These are phyloP conservation scores for Torulaspora microellipsoides DNA, from an alignment of 805 yeast genomes.

Conservation along the genomic window DNA sequence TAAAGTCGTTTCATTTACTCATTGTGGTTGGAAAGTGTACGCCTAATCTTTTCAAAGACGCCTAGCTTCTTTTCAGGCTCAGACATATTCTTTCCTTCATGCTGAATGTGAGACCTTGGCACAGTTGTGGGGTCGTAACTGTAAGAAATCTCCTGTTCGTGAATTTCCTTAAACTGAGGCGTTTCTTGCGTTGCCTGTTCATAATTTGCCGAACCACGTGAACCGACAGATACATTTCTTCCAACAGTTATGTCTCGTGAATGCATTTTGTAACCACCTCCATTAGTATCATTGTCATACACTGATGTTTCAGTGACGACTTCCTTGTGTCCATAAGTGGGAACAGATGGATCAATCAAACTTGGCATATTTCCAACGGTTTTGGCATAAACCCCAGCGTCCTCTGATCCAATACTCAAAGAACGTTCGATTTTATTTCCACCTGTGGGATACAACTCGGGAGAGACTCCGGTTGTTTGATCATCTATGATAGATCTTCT, in stretches of 20 bases:
- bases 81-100: slow-evolving; percentile 3
- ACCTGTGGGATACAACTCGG: neutral
- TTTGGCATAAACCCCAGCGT: slow-evolving; percentile 18
- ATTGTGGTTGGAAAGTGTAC: slow-evolving; percentile 3
- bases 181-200: neutral
- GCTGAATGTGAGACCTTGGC: slow-evolving; percentile 9
- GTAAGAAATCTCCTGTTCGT: neutral
- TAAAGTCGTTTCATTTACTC: slow-evolving; percentile 1
- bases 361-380: slow-evolving; percentile 27
- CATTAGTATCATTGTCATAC: neutral
- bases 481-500: slow-evolving; percentile 1
- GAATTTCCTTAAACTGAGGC: neutral
- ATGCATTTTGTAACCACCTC: slow-evolving; percentile 3
- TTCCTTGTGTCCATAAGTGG: slow-evolving; percentile 26
- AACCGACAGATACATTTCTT: slow-evolving; percentile 9
- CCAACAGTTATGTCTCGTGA: slow-evolving; percentile 3
- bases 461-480: neutral
- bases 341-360: slow-evolving; percentile 26
- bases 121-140: slow-evolving; percentile 5
- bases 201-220: slow-evolving; percentile 1
- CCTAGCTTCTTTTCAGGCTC: slow-evolving; percentile 5
- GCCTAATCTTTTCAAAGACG: slow-evolving; percentile 8
- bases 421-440: slow-evolving; percentile 3
- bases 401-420: slow-evolving; percentile 6
- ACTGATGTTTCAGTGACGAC: neutral